These are phyloP conservation scores for Russula abietina DNA, from an alignment of 768 basidiomycete genomes.

Conservation along the genomic window DNA sequence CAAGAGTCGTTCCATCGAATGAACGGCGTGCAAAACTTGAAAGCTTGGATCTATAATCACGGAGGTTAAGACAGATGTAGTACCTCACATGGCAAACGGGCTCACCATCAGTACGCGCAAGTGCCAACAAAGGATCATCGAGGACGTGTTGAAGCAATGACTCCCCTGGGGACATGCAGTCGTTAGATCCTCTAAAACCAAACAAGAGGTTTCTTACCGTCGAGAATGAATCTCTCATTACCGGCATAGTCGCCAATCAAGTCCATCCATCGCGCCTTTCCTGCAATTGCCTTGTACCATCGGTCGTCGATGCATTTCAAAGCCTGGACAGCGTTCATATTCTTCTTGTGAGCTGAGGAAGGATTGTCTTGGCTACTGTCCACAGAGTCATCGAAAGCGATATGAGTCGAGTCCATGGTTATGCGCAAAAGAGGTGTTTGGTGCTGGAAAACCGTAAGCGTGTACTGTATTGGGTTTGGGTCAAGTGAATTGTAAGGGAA, in stretches of 20 bases:
- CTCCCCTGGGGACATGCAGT: constrained; percentile 40
- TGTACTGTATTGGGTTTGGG: background rate
- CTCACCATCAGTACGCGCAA: constrained; percentile 44
- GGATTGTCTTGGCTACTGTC: background rate
- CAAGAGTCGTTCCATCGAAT: constrained; percentile 48
- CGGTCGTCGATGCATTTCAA: constrained; percentile 32
- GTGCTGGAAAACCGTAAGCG: background rate
- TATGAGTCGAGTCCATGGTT: background rate
- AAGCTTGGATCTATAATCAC: constrained; percentile 43
- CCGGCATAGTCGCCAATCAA: constrained; percentile 68
- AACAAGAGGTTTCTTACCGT: constrained; percentile 38
- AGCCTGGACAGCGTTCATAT: constrained; percentile 24
- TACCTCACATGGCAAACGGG: background rate
- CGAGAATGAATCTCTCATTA: constrained; percentile 56
- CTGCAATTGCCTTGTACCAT: constrained; percentile 37
- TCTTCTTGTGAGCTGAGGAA: background rate
- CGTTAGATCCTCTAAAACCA: background rate
- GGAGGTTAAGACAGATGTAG: background rate
- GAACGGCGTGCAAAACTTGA: constrained; percentile 58
- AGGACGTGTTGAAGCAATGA: constrained; percentile 54
- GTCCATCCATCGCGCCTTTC: constrained; percentile 57
- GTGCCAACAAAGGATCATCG: constrained; percentile 53
- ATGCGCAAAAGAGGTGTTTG: background rate
- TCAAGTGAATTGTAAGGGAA: background rate
- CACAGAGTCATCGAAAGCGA: background rate